Conservation (phyloP, 2,329 filamentous ascomycete species). For the Microcyclosporella mali region DNA sequence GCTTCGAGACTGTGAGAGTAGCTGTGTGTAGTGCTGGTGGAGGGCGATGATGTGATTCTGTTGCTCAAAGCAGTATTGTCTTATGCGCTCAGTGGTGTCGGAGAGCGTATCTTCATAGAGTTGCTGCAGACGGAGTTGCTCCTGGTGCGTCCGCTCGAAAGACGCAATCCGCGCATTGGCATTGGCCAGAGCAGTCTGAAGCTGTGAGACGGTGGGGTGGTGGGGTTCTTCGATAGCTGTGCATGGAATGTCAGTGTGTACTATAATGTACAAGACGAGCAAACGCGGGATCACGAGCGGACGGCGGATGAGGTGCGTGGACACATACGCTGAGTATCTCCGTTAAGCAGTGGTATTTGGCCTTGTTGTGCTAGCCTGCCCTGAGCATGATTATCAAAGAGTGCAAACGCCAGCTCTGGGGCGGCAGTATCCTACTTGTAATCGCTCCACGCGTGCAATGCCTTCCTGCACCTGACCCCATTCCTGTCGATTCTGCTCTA, state of each 20-base stretch:
- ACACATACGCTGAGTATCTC: conserved; percentile 20
- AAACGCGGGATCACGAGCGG: too few species aligned
- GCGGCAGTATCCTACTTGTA: conserved; percentile 14
- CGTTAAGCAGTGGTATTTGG: conserved; percentile 18
- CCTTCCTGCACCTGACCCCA: conserved; percentile 30
- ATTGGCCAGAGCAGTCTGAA: conserved; percentile 24
- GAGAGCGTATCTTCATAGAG: conserved; percentile 38
- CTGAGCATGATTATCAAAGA: conserved; percentile 9
- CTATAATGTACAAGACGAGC: background rate
- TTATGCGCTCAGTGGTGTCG: conserved; percentile 28
- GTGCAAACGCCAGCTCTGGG: conserved; percentile 2
- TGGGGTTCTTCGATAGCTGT: conserved; percentile 17
- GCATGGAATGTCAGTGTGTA: background rate
- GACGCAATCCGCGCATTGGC: conserved; percentile 23
- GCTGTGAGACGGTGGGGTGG: conserved; percentile 26
- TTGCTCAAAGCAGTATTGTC: conserved; percentile 35
- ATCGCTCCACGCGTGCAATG: conserved; percentile 27
- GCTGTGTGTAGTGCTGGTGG: conserved; percentile 43
- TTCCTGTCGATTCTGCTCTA: conserved; percentile 33
- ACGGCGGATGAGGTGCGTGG: background rate
- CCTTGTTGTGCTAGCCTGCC: conserved; percentile 20
- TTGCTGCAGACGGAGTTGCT: conserved; percentile 24
- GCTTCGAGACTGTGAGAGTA: conserved; percentile 39
- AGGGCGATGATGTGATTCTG: conserved; percentile 39
- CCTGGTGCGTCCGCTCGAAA: conserved; percentile 23